Evolutionary conservation across 371 early-diverging fungal species (phyloP).

Genomic region (Mortierella sp.): DNA sequence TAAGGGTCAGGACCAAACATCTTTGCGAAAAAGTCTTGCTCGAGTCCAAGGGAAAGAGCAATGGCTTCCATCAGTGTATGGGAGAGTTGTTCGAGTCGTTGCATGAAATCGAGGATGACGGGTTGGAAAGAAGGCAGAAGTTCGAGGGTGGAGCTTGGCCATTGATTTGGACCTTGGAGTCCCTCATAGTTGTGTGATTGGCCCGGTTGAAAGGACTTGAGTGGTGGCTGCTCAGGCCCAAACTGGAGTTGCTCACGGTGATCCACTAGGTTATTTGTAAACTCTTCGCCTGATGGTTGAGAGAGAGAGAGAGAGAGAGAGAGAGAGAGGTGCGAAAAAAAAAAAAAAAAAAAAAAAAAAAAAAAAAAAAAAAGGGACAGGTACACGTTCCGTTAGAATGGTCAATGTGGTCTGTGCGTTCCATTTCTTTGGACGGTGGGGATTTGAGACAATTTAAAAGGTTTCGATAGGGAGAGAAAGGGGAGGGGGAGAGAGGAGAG

Average conservation of each 20-base stretch:
- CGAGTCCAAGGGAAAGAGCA: slow-evolving; percentile 59
- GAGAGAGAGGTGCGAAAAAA: background rate
- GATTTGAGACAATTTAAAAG: background rate
- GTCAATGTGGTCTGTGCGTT: background rate
- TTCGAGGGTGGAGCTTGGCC: slow-evolving; percentile 43
- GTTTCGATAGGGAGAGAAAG: background rate
- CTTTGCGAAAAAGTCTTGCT: slow-evolving; percentile 53
- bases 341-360: background rate
- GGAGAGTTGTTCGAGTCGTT: slow-evolving; percentile 50
- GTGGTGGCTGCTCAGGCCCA: slow-evolving; percentile 55
- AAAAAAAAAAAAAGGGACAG: background rate
- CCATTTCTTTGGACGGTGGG: background rate
- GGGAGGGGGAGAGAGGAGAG: background rate
- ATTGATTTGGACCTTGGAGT: slow-evolving; percentile 58
- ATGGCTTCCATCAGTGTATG: slow-evolving; percentile 57
- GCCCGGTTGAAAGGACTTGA: slow-evolving; percentile 19
- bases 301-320: slow-evolving; percentile 1
- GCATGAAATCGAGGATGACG: slow-evolving; percentile 46
- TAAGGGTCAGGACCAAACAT: slow-evolving; percentile 62
- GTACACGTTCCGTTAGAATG: background rate
- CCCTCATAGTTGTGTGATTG: slow-evolving; percentile 41
- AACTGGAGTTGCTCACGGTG: slow-evolving; percentile 62
- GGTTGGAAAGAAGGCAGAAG: slow-evolving; percentile 53
- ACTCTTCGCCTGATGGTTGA: slow-evolving; percentile 3
- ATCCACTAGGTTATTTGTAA: slow-evolving; percentile 7